A percentile compares a stretch with the other conserved stretches of the same genome.
These are phyloP conservation scores for Diplogelasinospora grovesii DNA, from an alignment of 495 filamentous ascomycete genomes.

Conservation along the genomic window DNA sequence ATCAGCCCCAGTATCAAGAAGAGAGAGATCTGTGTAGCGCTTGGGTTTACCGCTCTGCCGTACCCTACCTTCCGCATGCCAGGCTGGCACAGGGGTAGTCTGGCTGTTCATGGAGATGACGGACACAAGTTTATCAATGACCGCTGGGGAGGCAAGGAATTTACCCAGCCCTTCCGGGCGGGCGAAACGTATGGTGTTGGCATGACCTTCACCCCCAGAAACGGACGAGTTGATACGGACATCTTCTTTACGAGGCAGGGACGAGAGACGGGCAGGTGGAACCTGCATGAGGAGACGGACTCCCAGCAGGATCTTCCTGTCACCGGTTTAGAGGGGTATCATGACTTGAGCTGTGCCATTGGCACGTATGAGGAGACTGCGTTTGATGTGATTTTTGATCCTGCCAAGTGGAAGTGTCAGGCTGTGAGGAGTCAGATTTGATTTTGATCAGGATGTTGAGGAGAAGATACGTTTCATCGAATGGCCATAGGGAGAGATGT, in stretches of 20 bases:
- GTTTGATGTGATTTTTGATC: slow-evolving; percentile 65
- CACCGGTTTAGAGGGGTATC: slow-evolving; percentile 68
- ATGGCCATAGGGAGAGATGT: too few species aligned
- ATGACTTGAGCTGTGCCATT: slow-evolving; percentile 75
- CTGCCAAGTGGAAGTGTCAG: slow-evolving; percentile 35
- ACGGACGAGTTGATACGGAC: slow-evolving; percentile 44
- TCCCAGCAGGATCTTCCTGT: slow-evolving; percentile 54
- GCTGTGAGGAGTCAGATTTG: too few species aligned
- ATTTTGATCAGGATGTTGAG: too few species aligned
- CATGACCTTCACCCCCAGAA: slow-evolving; percentile 53
- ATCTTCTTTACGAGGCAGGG: slow-evolving; percentile 80
- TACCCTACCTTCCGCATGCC: slow-evolving; percentile 85
- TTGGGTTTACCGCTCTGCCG: slow-evolving; percentile 75
- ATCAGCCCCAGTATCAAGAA: slow-evolving; percentile 32
- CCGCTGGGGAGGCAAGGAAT: slow-evolving; percentile 71
- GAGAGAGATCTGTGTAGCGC: slow-evolving; percentile 57
- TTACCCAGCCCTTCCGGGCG: slow-evolving; percentile 43
- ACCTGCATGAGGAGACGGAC: slow-evolving; percentile 80
- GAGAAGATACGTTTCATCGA: too few species aligned
- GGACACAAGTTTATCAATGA: slow-evolving; percentile 85
- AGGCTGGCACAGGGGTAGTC: slow-evolving; percentile 79
- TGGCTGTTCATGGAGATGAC: slow-evolving; percentile 90
- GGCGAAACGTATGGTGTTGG: slow-evolving; percentile 52
- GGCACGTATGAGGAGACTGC: slow-evolving; percentile 67
- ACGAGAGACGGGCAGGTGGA: slow-evolving; percentile 57